Base-by-base conservation (phyloP, 2,329 filamentous ascomycete genomes). In the Neonectria coccinea region DNA sequence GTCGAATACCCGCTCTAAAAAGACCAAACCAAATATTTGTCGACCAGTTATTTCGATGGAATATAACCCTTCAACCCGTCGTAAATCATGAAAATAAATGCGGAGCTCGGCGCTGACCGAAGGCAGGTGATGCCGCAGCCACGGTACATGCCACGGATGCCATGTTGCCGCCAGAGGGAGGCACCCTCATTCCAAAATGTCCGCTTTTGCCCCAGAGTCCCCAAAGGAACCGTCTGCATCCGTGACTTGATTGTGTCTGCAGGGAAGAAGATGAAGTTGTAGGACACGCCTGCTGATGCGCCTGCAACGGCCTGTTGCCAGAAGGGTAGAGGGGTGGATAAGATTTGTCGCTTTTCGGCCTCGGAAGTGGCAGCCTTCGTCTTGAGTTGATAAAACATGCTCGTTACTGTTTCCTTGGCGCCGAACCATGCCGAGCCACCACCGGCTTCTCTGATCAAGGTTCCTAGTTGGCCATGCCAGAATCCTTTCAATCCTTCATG, bases 261-360 rank as follows among this genome's bases (percentile, higher is more conserved):
- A 0, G 96, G 96, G 78, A 96, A 99, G 84, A 98, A 97, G 22
- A 97, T 82, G 77, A 98, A 98, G 78, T 99, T 99, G 82, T 99
- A 99, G 39, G 89, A 90, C 82, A 97, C 92, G 57, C 96, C 96
- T 4, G 95, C 96, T 8, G 90, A 88, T 3, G 95, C 95, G 45
- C 95, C 95, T 1, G 94, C 92, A 20, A 93, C 77, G 75, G 97
- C 93, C 78, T 97, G 94, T 80, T 97, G 93, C 85, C 92, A 92
- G 5, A 97, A 79, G 5, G 93, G 91, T 10, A 97, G 81, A 1
- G 89, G 83, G 52, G 86, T 81, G 5, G 84, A 78, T 3, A 78
- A 73, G 16, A 85, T 76, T 2, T 72, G 75, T 66, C 81, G 79
- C 60, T 75, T 81, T 74, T 83, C 81, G 3, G 74, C 70, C 36